Conservation (phyloP, 169 alveolate species). For the Hepatocystis sp. region DNA sequence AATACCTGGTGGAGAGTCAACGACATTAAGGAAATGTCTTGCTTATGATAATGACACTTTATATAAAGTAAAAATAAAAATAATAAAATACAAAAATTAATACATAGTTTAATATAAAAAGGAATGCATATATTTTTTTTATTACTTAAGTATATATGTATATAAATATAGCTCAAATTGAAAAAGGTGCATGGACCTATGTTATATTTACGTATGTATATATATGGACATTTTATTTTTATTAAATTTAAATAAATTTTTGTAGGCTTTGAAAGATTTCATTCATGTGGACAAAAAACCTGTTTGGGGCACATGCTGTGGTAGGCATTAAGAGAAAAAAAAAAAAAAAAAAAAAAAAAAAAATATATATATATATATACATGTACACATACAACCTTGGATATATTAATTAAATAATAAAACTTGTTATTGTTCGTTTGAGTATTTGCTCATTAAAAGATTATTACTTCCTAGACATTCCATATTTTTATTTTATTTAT, state of each 20-base stretch:
- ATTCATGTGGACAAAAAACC: slow-evolving; percentile 59
- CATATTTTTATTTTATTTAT: too few species aligned
- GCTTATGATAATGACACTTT: slow-evolving; percentile 62
- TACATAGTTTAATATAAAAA: too few species aligned
- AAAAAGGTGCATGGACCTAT: too few species aligned
- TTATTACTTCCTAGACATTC: too few species aligned
- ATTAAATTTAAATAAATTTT: neutral
- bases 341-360: neutral
- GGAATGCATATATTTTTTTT: too few species aligned
- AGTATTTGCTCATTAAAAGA: too few species aligned
- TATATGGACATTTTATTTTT: neutral
- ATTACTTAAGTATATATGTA: too few species aligned
- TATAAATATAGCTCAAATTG: too few species aligned
- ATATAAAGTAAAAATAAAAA: slow-evolving; percentile 54
- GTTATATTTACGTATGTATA: neutral
- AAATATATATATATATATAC: neutral
- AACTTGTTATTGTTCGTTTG: too few species aligned
- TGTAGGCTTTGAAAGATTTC: slow-evolving; percentile 42
- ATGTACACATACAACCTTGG: slow-evolving; percentile 3
- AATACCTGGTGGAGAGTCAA: slow-evolving; percentile 73
- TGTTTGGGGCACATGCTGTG: slow-evolving; percentile 73
- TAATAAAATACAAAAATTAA: too few species aligned
- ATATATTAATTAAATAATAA: too few species aligned
- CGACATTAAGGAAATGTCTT: slow-evolving; percentile 40
- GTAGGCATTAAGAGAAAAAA: slow-evolving; percentile 7